A percentile compares a stretch with the other conserved stretches of the same genome.
Evolutionary conservation across 805 yeast genomes (phyloP).

Genomic region (Zygoascus bituminiphila): DNA sequence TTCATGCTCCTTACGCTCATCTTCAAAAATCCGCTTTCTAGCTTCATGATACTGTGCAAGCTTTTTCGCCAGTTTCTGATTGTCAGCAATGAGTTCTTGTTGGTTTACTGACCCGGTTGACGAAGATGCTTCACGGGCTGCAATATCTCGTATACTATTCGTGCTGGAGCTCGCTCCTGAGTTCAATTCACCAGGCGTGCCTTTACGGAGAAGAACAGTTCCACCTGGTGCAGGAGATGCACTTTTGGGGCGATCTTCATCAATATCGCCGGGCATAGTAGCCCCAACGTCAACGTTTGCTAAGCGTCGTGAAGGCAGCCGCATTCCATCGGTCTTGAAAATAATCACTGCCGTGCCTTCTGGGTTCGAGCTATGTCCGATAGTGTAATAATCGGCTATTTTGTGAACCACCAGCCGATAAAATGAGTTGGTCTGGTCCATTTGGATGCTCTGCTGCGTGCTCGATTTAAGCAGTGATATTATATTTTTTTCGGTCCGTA

Average conservation of each 20-base stretch:
- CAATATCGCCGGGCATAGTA: background rate
- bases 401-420: constrained; percentile 62
- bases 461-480: constrained; percentile 37
- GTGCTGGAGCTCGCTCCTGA: background rate
- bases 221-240: background rate
- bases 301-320: constrained; percentile 6
- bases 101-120: too few relatives aligned
- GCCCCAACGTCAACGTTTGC: constrained; percentile 1
- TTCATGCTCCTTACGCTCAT: too few relatives aligned
- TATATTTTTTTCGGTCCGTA: constrained; percentile 42
- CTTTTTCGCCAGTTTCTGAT: background rate
- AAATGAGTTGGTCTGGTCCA: constrained; percentile 58
- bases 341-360: constrained; percentile 42
- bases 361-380: constrained; percentile 47
- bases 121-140: background rate
- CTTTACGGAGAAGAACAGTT: background rate
- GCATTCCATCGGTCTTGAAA: constrained; percentile 26
- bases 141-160: background rate
- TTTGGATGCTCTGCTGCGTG: constrained; percentile 34
- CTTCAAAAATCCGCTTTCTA: constrained; percentile 33
- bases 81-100: background rate
- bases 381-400: constrained; percentile 54
- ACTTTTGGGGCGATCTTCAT: background rate
- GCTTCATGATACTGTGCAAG: constrained; percentile 35
- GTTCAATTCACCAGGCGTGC: too few relatives aligned